These are phyloP conservation scores for Fusarium napiforme DNA, from an alignment of 2,329 filamentous ascomycete species.

Conservation along the genomic window DNA sequence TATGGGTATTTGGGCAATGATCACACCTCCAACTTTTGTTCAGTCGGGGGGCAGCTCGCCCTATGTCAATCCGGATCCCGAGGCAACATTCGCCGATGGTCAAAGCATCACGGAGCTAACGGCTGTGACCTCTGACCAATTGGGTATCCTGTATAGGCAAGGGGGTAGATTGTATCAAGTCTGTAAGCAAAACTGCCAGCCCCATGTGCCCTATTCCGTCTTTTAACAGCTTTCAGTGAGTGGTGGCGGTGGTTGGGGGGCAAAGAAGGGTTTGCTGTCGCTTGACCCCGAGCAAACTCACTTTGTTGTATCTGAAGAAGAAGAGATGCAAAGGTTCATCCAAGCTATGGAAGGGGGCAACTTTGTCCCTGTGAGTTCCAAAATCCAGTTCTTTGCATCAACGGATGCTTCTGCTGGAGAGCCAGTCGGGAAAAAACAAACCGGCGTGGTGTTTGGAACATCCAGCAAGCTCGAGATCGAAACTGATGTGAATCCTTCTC, in stretches of 20 bases:
- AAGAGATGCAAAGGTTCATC: conserved; percentile 65
- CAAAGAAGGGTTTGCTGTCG: conserved; percentile 81
- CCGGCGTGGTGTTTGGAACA: conserved; percentile 50
- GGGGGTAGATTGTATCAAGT: conserved; percentile 60
- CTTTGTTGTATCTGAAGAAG: conserved; percentile 57
- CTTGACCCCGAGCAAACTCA: conserved; percentile 75
- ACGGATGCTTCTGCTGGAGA: conserved; percentile 43
- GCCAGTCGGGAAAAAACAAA: conserved; percentile 16
- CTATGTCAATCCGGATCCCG: conserved; percentile 33
- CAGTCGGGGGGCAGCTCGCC: conserved; percentile 15
- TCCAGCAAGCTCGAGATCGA: conserved; percentile 34
- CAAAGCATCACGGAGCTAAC: conserved; percentile 37
- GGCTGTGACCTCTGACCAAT: conserved; percentile 41
- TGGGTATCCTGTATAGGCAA: conserved; percentile 51
- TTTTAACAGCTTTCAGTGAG: conserved; percentile 63
- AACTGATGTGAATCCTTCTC: neutral
- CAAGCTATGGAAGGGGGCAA: conserved; percentile 59
- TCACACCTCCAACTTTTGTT: conserved; percentile 59
- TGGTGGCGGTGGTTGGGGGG: conserved; percentile 86
- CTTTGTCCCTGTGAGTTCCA: conserved; percentile 71
- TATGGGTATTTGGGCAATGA: conserved; percentile 78
- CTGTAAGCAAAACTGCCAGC: conserved; percentile 40
- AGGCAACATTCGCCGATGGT: conserved; percentile 35
- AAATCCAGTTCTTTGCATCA: conserved; percentile 72
- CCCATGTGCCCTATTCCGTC: neutral